Conservation (phyloP, 441 rosid species). For the Isatis lusitanica region DNA sequence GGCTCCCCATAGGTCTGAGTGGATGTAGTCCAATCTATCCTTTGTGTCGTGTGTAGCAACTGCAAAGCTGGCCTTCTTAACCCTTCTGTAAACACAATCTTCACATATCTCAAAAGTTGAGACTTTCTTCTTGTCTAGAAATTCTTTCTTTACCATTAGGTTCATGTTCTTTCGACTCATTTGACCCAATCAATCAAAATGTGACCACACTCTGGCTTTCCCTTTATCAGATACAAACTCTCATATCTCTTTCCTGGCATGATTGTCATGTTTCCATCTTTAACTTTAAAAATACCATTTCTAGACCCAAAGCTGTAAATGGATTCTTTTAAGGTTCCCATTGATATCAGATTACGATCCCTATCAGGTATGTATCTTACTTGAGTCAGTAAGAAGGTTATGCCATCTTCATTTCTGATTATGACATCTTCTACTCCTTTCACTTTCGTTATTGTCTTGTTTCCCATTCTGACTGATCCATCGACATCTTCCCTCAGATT, state of each 20-base stretch:
- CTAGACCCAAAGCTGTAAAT: background rate
- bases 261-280: too few species aligned
- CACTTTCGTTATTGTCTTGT: background rate
- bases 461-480: background rate
- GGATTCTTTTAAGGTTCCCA: background rate
- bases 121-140: background rate
- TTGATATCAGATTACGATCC: background rate
- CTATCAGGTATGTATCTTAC: background rate
- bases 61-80: background rate
- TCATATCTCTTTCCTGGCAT: background rate
- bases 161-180: background rate
- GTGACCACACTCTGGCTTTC: background rate
- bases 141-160: background rate
- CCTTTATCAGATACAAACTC: background rate
- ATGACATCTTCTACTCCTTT: background rate
- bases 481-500: background rate
- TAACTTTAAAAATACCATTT: too few species aligned
- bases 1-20: background rate
- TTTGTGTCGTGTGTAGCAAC: background rate
- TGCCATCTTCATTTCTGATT: background rate
- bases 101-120: background rate
- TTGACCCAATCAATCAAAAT: background rate
- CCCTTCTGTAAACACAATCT: background rate
- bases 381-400: accelerated
- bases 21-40: background rate